A percentile compares a stretch with the other conserved stretches of the same genome.
Evolutionary conservation across 768 basidiomycete genomes (phyloP).

Genomic region (Lactifluus volemus): DNA sequence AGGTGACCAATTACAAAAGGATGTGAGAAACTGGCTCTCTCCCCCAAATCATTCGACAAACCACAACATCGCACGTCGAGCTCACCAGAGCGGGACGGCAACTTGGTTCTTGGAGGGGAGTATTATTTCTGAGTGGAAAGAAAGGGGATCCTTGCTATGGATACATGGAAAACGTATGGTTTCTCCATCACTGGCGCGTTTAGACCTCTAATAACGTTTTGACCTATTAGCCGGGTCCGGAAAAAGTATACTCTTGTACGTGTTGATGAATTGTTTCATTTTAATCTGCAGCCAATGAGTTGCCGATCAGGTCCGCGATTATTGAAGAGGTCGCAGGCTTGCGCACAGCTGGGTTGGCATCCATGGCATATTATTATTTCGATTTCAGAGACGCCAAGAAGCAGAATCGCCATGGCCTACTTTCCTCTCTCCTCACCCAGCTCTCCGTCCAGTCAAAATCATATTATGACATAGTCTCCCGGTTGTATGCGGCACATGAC

Average conservation of each 20-base stretch:
- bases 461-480: neutral
- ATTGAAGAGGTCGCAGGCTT: neutral
- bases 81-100: neutral
- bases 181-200: too few species aligned
- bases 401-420: neutral
- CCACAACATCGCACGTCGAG: neutral
- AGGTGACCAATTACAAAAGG: constrained; percentile 1
- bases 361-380: neutral
- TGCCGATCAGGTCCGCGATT: neutral
- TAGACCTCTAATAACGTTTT: too few species aligned
- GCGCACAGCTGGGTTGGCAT: neutral
- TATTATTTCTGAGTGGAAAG: neutral
- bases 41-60: constrained; percentile 1
- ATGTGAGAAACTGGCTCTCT: neutral
- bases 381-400: neutral
- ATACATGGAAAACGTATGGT: too few species aligned
- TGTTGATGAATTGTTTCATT: neutral
- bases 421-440: neutral
- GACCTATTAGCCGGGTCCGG: neutral
- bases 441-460: neutral
- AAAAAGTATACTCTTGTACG: neutral
- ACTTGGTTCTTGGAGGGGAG: neutral
- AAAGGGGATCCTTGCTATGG: too few species aligned
- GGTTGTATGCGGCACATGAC: neutral
- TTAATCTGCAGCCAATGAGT: neutral